These are phyloP conservation scores for Calycina herbarum DNA, from an alignment of 2,329 filamentous ascomycete genomes.

Conservation along the genomic window DNA sequence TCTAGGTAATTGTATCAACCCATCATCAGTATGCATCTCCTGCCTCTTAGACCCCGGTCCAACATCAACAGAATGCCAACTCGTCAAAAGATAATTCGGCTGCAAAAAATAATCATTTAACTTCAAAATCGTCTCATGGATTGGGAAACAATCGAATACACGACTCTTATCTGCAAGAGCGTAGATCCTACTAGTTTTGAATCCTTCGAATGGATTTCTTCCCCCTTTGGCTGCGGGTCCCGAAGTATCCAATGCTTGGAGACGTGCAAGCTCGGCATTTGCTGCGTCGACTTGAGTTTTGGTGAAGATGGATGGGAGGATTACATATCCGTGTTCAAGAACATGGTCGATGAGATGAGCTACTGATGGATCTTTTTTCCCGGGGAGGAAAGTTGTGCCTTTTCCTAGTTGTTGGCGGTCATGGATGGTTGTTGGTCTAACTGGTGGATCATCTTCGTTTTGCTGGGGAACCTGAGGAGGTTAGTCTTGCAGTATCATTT, in stretches of 20 bases:
- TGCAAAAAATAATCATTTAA: constrained; percentile 45
- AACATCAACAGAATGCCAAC: constrained; percentile 43
- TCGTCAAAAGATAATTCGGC: constrained; percentile 39
- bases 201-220: constrained; percentile 42
- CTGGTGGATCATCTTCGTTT: neutral
- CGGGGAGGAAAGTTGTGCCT: constrained; percentile 35
- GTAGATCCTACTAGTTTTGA: constrained; percentile 42
- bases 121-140: constrained; percentile 41
- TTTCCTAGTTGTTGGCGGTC: constrained; percentile 29
- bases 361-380: constrained; percentile 30
- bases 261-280: constrained; percentile 39
- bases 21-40: constrained; percentile 41
- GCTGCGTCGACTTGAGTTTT: constrained; percentile 38
- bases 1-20: constrained; percentile 32
- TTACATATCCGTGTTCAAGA: constrained; percentile 42
- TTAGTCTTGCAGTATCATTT: neutral
- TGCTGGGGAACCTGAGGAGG: neutral
- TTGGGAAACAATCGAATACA: constrained; percentile 42
- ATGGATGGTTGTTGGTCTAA: neutral
- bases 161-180: constrained; percentile 43
- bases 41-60: constrained; percentile 40
- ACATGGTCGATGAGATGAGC: constrained; percentile 35
- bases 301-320: constrained; percentile 39
- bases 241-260: constrained; percentile 29
- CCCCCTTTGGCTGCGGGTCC: constrained; percentile 38